Conservation (phyloP, 176 grass and related monocot genomes). For the Oryza longistaminata region DNA sequence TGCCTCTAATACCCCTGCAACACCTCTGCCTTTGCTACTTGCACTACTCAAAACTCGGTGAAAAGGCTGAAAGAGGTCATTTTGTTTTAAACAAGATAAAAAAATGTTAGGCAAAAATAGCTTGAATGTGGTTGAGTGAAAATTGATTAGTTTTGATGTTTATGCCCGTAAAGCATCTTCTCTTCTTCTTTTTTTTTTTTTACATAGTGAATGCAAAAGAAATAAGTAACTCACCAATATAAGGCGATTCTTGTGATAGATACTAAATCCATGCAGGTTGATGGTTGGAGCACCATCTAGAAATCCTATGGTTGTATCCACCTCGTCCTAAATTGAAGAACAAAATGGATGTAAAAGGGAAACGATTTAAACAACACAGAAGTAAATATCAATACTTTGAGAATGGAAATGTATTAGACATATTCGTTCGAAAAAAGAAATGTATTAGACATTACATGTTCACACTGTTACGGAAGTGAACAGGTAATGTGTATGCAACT, state of each 20-base stretch:
- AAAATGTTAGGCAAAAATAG: not conserved
- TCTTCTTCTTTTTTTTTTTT: not conserved
- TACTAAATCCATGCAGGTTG: constrained; percentile 63
- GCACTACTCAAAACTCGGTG: constrained; percentile 39
- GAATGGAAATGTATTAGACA: not conserved
- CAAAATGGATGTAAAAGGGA: not conserved
- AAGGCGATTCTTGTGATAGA: constrained; percentile 65
- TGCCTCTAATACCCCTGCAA: constrained; percentile 49
- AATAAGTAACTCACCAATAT: constrained; percentile 46
- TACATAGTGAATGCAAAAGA: not conserved
- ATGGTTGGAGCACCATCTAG: constrained; percentile 49
- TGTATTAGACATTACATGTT: not conserved
- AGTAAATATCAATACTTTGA: not conserved
- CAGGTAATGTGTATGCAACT: not conserved
- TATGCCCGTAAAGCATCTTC: not conserved
- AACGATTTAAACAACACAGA: not conserved
- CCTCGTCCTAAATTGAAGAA: constrained; percentile 47
- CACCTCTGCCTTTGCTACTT: constrained; percentile 42
- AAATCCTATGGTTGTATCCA: constrained; percentile 61
- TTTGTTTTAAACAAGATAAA: not conserved
- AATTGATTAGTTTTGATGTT: not conserved
- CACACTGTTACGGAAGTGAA: not conserved
- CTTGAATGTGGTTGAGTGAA: not conserved
- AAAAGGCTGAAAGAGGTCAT: constrained; percentile 44
- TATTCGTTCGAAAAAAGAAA: not conserved